phyloP scores from a whole-genome alignment of 441 rosid species.

The Pelargonium myrrhifolium region DNA sequence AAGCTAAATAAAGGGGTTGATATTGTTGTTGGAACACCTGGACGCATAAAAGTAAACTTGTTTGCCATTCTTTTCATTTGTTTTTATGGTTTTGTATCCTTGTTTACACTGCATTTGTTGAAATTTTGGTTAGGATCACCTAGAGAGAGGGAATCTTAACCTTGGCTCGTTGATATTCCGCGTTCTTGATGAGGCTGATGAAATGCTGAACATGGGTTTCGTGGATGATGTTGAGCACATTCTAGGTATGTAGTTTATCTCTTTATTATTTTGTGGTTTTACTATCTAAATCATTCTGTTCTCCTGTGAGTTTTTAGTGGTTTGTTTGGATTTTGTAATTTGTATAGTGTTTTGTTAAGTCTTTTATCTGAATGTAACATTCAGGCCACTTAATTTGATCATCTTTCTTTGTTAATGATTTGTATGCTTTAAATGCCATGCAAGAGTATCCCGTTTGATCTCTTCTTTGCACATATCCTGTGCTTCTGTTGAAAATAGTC shows the following conservation, averaged over 20 bases:
- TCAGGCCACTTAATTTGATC: no score
- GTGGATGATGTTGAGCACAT: constrained; percentile 94
- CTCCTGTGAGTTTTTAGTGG: background rate
- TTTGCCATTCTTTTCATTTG: constrained; percentile 5
- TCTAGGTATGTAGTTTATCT: constrained; percentile 40
- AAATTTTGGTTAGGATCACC: constrained; percentile 52
- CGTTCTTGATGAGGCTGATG: constrained; percentile 97
- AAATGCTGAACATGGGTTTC: constrained; percentile 94
- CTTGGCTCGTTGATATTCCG: constrained; percentile 64
- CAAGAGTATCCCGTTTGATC: no score
- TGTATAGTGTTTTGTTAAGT: no score
- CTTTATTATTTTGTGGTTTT: no score
- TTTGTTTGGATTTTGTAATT: no score
- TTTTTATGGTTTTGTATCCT: background rate
- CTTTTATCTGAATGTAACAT: no score
- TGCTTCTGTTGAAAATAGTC: no score
- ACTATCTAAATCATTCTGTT: no score
- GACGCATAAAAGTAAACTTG: constrained; percentile 66
- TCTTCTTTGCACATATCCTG: no score
- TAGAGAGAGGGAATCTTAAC: constrained; percentile 64
- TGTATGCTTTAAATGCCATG: no score
- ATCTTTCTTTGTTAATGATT: no score
- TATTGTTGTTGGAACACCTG: constrained; percentile 85
- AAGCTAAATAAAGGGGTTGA: constrained; percentile 79
- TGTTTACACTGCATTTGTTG: background rate